phyloP scores from a whole-genome alignment of 2,329 filamentous ascomycete genomes.

The Arthroderma sp. region DNA sequence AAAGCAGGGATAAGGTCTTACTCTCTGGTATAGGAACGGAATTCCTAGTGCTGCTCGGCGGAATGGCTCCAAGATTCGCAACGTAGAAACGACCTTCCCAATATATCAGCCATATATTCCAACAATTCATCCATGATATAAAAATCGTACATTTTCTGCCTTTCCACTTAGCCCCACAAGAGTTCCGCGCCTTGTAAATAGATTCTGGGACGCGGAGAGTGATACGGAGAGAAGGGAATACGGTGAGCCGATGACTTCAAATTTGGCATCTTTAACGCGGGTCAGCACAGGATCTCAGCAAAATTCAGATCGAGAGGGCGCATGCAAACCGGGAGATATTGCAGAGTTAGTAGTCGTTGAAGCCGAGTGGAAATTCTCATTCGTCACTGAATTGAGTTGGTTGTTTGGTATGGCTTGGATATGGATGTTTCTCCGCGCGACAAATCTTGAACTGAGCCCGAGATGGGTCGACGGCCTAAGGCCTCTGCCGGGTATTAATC shows the following conservation, averaged over 20 bases:
- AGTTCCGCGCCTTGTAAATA: constrained; percentile 86
- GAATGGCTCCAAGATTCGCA: constrained; percentile 76
- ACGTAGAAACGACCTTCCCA: constrained; percentile 66
- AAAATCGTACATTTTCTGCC: constrained; percentile 61
- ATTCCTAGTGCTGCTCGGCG: constrained; percentile 69
- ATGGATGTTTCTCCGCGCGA: constrained; percentile 30
- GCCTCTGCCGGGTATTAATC: constrained; percentile 25
- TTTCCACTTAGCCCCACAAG: constrained; percentile 83
- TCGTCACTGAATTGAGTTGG: constrained; percentile 25
- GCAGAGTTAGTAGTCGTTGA: constrained; percentile 29
- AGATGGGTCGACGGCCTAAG: constrained; percentile 22
- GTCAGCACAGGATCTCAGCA: not conserved
- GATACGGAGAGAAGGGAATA: constrained; percentile 90
- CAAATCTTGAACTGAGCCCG: not conserved
- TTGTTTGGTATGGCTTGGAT: constrained; percentile 35
- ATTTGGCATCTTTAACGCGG: constrained; percentile 61
- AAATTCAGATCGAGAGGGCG: not conserved
- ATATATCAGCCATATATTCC: constrained; percentile 1
- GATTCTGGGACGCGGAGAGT: constrained; percentile 80
- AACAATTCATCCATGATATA: not conserved
- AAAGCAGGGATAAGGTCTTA: constrained; percentile 16
- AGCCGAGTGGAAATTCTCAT: constrained; percentile 27
- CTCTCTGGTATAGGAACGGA: constrained; percentile 83
- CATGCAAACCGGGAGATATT: constrained; percentile 31
- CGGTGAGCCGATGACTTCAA: constrained; percentile 83